Conservation (phyloP, 2,329 filamentous ascomycete genomes). For the Trichophyton simii region DNA sequence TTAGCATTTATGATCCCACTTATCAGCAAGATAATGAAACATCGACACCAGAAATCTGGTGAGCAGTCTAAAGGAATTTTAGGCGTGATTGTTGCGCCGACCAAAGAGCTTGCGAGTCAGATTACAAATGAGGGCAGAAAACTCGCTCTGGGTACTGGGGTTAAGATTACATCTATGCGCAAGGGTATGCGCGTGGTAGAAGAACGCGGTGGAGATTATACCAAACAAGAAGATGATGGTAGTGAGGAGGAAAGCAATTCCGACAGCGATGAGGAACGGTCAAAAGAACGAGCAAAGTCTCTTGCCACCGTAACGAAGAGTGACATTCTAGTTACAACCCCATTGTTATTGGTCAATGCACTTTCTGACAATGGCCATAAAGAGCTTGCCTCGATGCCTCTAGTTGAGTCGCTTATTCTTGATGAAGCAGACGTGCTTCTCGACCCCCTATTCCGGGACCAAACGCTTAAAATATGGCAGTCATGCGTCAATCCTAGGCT, state of each 20-base stretch:
- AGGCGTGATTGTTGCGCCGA: conserved; percentile 63
- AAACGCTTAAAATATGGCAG: conserved; percentile 74
- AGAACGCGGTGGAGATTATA: conserved; percentile 29
- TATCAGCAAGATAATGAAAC: conserved; percentile 59
- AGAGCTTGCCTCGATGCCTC: conserved; percentile 44
- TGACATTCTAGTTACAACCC: conserved; percentile 70
- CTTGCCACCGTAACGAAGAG: conserved; percentile 51
- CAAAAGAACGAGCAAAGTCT: conserved; percentile 14
- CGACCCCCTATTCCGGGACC: conserved; percentile 77
- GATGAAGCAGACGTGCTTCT: conserved; percentile 94
- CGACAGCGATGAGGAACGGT: conserved; percentile 6
- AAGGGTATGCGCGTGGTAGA: conserved; percentile 65
- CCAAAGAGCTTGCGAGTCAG: conserved; percentile 68
- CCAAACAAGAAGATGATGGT: conserved; percentile 23
- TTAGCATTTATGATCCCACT: conserved; percentile 82
- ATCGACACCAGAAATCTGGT: conserved; percentile 32
- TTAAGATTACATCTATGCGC: conserved; percentile 69
- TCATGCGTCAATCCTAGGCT: conserved; percentile 60
- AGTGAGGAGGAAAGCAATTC: conserved; percentile 28
- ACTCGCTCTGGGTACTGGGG: conserved; percentile 59
- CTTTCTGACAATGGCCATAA: conserved; percentile 40
- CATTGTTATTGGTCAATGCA: conserved; percentile 63
- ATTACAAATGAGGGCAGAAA: conserved; percentile 76
- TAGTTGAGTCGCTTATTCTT: conserved; percentile 62
- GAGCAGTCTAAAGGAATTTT: conserved; percentile 48